Base-by-base conservation (phyloP, 1,284 basidiomycete genomes). In the Singerocomus inundabilis region DNA sequence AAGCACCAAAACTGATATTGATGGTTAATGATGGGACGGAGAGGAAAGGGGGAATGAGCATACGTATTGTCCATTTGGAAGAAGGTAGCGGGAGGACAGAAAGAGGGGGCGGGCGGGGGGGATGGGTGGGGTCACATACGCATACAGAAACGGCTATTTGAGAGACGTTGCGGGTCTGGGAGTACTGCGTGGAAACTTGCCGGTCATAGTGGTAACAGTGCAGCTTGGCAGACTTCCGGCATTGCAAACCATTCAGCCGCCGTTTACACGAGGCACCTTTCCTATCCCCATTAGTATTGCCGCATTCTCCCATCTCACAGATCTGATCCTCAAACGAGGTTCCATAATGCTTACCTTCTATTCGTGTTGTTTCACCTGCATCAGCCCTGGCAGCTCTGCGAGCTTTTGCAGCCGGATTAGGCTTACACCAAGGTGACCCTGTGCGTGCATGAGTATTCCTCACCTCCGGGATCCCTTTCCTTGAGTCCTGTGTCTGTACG, bases 1-100 rank as follows among this genome's bases (percentile, higher is more conserved):
- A 66, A 18, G 74, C 78, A 12, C 81, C 81, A 46, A 77, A 58
- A 24, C 80, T 81, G 7, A 3, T 26, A 13, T 11, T 10, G 24
- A 25, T 35, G 12, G n/a, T 49, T 24, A 44, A 26, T 4, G 31
- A 15, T 16, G 33, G 42, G n/a, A n/a, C 32, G 11, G 26, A 12
- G 10, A 13, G 16, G 16, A 18, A 1, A 9, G 6, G 2, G 21
- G 16, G 7, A 21, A 4, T 2, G 21, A 15, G 47, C 54, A 33
- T 39, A 64, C 61, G 57, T 62, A 18, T 40, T 28, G 10, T 64
- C 53, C 21, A 64, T 67, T 69, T 36, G 38, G 18, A 25, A 25
- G 18, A 12, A 32, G 34, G 21, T 21, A 21, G 21, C 21, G 24
- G 25, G 21, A 26, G 39, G 7, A 3, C 26, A 9, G 34, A 33